Conservation (phyloP, 768 basidiomycete species). For the Porphyrellus cyaneotinctus region DNA sequence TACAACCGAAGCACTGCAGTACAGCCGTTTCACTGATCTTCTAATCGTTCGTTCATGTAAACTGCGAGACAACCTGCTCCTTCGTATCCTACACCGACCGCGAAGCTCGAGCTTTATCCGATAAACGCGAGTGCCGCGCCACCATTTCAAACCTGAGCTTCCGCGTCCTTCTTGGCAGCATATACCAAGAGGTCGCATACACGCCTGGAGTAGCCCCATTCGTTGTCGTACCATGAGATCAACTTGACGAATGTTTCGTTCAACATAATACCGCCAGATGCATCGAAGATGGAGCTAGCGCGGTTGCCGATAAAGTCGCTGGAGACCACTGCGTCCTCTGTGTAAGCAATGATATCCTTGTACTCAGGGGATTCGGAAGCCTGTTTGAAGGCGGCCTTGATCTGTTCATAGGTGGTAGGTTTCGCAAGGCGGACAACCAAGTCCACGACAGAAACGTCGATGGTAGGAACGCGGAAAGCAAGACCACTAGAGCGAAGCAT, state of each 20-base stretch:
- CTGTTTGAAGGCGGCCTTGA: conserved; percentile 80
- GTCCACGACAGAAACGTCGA: conserved; percentile 97
- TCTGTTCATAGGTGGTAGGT: conserved; percentile 78
- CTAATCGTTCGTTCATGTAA: conserved; percentile 4
- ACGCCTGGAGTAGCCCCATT: conserved; percentile 91
- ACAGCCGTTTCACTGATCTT: conserved; percentile 9
- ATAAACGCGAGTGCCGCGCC: neutral
- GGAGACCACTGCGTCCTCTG: conserved; percentile 89
- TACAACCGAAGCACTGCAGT: conserved; percentile 1
- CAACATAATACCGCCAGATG: conserved; percentile 86
- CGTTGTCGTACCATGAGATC: conserved; percentile 93
- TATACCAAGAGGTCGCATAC: conserved; percentile 86
- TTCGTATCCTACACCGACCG: conserved; percentile 12
- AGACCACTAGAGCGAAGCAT: conserved; percentile 56
- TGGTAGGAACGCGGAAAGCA: conserved; percentile 94
- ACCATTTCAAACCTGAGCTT: conserved; percentile 17
- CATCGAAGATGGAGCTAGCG: conserved; percentile 90
- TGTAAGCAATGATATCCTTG: conserved; percentile 83
- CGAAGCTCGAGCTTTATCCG: neutral
- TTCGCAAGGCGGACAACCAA: conserved; percentile 92
- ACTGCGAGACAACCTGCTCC: neutral
- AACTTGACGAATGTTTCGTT: conserved; percentile 95
- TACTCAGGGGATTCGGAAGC: conserved; percentile 62
- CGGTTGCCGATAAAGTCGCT: conserved; percentile 84
- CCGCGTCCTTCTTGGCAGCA: conserved; percentile 70